Evolutionary conservation across 2,329 filamentous ascomycete genomes (phyloP), one percentile per base, ranked within the genome.

Genomic region (Lecanicillium sp.): DNA sequence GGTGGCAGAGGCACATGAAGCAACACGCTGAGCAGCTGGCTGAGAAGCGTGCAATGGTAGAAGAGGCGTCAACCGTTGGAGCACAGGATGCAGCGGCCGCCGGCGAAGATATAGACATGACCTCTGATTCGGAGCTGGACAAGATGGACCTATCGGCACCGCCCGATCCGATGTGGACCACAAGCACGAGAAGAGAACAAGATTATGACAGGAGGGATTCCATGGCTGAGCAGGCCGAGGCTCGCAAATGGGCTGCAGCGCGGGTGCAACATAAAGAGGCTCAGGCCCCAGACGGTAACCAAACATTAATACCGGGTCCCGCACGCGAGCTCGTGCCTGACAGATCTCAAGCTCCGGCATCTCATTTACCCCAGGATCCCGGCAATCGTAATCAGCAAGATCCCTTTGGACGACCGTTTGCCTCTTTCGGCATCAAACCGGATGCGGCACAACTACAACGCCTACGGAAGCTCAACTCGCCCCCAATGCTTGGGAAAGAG

Each of bases 401-500:
- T 32, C 53, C 60, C 11, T 68, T 68, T 43, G 63, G 60, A 39
- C 59, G 65, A 36, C 67, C 67, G 6, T 70, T 71, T 47, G 65
- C 58, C 29, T 57, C 56, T 15, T 57, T 60, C 35, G 59, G 58
- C 32, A 48, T 56, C 28, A 53, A 53, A 40, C 57, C 64, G 20
- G 56, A 64, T 31, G 63, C 64, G 35, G 53, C 56, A 20, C 57
- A 62, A 38, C 60, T 67, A 43, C 58, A 63, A 41, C 64, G 65
- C 50, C 64, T 69, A 53, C 71, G 71, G 42, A 62, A 72, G 47
- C 67, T 66, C 16, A 66, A 71, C 50, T 79, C 78, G 43, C 90
- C 90, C 29, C 90, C 90, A 9, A 94, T 96, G 88, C 75, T 95
- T 9, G 90, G 90, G 40, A 65, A 70, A 41, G 84, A 94, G 48